phyloP scores from a whole-genome alignment of 164 flowering plant species.

The Berberis thunbergii region DNA sequence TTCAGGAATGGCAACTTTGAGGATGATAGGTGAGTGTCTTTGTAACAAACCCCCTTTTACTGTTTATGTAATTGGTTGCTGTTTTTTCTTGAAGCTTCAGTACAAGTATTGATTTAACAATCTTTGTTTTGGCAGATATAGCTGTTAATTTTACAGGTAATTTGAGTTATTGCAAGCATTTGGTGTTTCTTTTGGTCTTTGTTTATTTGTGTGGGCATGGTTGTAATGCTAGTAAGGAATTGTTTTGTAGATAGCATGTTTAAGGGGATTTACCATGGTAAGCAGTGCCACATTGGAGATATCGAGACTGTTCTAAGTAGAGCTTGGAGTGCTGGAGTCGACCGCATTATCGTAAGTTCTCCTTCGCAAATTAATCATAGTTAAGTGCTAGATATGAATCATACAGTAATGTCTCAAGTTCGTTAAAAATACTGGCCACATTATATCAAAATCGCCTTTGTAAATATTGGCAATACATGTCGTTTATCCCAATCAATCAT shows the following conservation, averaged over 20 bases:
- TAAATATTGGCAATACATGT: no score
- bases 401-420: not conserved
- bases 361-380: not conserved
- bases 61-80: not conserved
- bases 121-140: conserved; percentile 45
- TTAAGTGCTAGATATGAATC: not conserved
- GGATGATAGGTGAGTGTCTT: conserved; percentile 69
- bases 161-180: conserved; percentile 39
- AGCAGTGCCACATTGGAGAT: conserved; percentile 67
- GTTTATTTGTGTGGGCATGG: not conserved
- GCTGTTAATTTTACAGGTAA: conserved; percentile 96
- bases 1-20: conserved; percentile 36
- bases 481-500: no score
- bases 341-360: conserved; percentile 66
- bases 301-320: conserved; percentile 59
- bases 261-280: conserved; percentile 89
- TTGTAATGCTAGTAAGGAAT: not conserved
- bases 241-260: conserved; percentile 67
- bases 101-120: not conserved
- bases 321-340: conserved; percentile 93
- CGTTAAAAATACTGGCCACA: no score
- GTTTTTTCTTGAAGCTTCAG: not conserved
- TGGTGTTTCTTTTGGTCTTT: not conserved
- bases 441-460: no score
- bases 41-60: not conserved